Base-by-base conservation (phyloP, 305 asterid species). In the Fraxinus sp. region DNA sequence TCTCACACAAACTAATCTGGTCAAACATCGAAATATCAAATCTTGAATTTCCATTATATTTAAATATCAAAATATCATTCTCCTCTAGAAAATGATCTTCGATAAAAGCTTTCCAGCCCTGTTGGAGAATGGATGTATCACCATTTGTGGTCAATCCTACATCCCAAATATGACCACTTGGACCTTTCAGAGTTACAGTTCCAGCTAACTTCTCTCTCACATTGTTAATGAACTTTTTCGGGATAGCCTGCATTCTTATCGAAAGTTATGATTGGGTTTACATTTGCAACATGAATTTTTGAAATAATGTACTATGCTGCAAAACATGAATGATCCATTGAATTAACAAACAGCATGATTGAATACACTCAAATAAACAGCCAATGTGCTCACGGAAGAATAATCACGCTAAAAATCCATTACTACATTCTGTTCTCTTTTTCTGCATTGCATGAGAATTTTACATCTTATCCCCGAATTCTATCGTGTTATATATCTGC, bases 41-140 rank as follows among this genome's bases (percentile, higher is more conserved):
- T 68, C 73, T 81, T 10, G 83, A 80, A n/a, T 35, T 57, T 35
- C 88, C 91, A n/a, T 4, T 74, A 79, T 89, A 87, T 13, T 79
- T 86, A 79, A 89, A 85, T 0, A 89, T 11, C 77, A 89, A 80
- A n/a, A 84, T 72, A 78, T 87, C 88, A 24, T 85, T 76, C 80
- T 86, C 84, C 41, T 83, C 49, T 0, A 87, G 80, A 62, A 77
- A 83, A 81, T 89, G 87, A 37, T 86, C 86, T 18, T 79, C 71
- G 5, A 83, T 85, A 33, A 89, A 89, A 26, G 35, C 81, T 70
- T 80, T 89, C 90, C 89, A 87, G 7, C 88, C 90, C 7, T 68
- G 20, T 79, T 57, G 79, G 24, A 87, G 80, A 81, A 74, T 20
- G 22, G 84, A 73, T 3, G 76, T 57, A 13, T 77, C 88, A 14